These are phyloP conservation scores for Naganishia cerealis DNA, from an alignment of 1,284 basidiomycete genomes.

Conservation along the genomic window DNA sequence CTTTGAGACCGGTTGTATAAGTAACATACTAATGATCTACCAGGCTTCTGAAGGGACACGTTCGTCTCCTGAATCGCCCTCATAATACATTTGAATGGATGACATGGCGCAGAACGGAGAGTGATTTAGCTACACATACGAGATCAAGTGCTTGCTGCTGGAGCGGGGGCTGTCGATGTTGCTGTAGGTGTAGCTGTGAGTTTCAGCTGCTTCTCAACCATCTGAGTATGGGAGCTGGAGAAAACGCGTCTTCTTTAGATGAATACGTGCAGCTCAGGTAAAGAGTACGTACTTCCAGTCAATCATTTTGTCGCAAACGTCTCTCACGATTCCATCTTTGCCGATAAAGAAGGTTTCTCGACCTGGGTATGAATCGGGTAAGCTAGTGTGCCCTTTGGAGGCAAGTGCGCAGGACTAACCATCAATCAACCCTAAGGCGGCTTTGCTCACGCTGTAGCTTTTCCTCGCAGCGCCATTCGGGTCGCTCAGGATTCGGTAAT, in stretches of 20 bases:
- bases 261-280: neutral
- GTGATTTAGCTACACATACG: too few species aligned
- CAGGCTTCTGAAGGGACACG: too few species aligned
- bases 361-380: slow-evolving; percentile 47
- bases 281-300: slow-evolving; percentile 19
- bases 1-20: too few species aligned
- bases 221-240: slow-evolving; percentile 15
- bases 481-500: slow-evolving; percentile 76
- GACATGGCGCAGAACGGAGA: too few species aligned
- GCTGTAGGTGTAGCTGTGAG: slow-evolving; percentile 21
- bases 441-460: slow-evolving; percentile 65
- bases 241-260: neutral
- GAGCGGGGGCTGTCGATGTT: slow-evolving; percentile 15
- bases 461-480: slow-evolving; percentile 63
- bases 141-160: neutral
- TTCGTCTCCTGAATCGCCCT: too few species aligned
- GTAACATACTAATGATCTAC: too few species aligned
- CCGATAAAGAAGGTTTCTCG: slow-evolving; percentile 75
- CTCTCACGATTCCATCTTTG: slow-evolving; percentile 66
- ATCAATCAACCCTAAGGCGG: slow-evolving; percentile 64
- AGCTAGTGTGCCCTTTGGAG: neutral
- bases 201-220: slow-evolving; percentile 26
- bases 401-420: slow-evolving; percentile 39
- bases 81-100: too few species aligned
- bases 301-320: slow-evolving; percentile 42